Base-by-base conservation (phyloP, 164 flowering plant species). In the Dillenia suffruticosa region DNA sequence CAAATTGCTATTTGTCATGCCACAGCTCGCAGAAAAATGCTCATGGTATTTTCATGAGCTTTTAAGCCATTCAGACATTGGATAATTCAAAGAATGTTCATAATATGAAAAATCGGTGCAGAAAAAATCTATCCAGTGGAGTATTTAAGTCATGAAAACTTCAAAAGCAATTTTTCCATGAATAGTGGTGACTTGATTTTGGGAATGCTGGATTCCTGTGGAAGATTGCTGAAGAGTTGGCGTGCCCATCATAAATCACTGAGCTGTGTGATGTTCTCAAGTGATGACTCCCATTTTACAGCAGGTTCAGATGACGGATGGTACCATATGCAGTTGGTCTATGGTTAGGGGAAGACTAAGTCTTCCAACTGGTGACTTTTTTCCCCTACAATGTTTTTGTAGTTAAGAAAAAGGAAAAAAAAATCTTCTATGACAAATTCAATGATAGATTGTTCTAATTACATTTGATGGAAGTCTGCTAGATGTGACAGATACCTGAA, bases 261-360 rank as follows among this genome's bases (percentile, higher is more conserved):
- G 49, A 79, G 46, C 46, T 78, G 86, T 64, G 24, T 82, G 65
- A 57, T 64, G 43, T 78, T 84, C 67, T 79, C 86, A 13, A 66
- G 54, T 55, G 88, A 84, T 58, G 76, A 65, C 64, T 84, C 84
- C 54, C 61, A 81, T 63, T 80, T 84, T n/a, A 67, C 82, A 61
- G 71, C 82, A 57, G 82, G 84, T 46, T 78, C 86, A 24, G 74
- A 64, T 54, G 86, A 78, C 57, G 86, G 88, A 78, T 60, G 88
- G 88, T 48, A 63, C 70, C 50, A 68, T 84, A 56, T 63, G 65
- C 49, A 56, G 80, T 49, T 84, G 86, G 86, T 73, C 81, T 47
- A 57, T 78, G 77, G 59, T 78, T 52, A 73, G 84, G 88, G 81
- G 73, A 72, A 55, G 24, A 57, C 54, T 22, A 15, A 56, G 10